These are phyloP conservation scores for Exophiala alcalophila DNA, from an alignment of 2,329 filamentous ascomycete species.

Conservation along the genomic window DNA sequence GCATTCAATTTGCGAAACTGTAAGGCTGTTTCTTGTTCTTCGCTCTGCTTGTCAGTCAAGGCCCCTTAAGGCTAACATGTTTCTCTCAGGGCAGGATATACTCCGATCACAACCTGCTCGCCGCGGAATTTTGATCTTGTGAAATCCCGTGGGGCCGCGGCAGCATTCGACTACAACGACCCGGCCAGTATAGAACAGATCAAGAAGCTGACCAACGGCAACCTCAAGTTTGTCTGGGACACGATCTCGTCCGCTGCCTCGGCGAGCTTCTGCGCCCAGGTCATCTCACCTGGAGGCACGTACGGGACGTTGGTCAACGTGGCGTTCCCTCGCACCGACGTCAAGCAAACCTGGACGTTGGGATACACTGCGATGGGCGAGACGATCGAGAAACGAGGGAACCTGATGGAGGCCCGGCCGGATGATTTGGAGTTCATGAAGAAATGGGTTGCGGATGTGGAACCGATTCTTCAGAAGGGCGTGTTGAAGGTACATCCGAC, in stretches of 20 bases:
- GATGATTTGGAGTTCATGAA: conserved; percentile 44
- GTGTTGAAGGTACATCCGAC: conserved; percentile 45
- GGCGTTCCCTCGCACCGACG: conserved; percentile 35
- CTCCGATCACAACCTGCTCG: conserved; percentile 37
- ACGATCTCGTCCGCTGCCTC: conserved; percentile 34
- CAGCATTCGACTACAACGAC: conserved; percentile 38
- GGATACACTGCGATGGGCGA: conserved; percentile 37
- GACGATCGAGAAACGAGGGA: conserved; percentile 23
- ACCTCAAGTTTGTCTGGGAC: conserved; percentile 38
- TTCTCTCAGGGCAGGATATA: conserved; percentile 30
- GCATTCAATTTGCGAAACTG: conserved; percentile 42
- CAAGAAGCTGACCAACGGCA: conserved; percentile 36
- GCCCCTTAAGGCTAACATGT: background rate
- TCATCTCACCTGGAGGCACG: conserved; percentile 35
- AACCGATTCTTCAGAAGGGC: conserved; percentile 41
- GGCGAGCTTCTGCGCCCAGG: conserved; percentile 35
- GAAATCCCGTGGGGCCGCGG: conserved; percentile 35
- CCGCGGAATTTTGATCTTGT: conserved; percentile 36
- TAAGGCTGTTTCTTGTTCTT: too few relatives aligned
- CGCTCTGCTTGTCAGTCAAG: background rate
- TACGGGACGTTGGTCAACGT: conserved; percentile 32
- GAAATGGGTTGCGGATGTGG: conserved; percentile 41
- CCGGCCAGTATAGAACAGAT: conserved; percentile 34
- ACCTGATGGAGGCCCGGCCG: conserved; percentile 12
- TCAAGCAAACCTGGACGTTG: conserved; percentile 34